Evolutionary conservation across 2,329 filamentous ascomycete species (phyloP), one percentile per base, ranked within the genome.

Genomic region (Diaporthe caulivora): DNA sequence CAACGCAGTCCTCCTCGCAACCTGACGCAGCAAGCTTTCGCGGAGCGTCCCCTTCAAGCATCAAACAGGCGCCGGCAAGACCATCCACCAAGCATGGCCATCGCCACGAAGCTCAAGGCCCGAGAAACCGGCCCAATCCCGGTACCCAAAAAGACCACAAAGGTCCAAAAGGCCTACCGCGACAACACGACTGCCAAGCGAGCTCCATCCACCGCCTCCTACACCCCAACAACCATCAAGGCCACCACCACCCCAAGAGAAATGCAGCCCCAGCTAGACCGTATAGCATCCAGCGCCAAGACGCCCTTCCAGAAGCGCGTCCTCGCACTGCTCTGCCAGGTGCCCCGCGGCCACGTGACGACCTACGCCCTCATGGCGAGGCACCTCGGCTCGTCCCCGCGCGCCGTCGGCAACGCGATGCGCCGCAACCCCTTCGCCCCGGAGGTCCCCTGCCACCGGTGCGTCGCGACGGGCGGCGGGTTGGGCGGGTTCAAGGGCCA

Each of bases 341-440:
- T 97, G 74, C 95, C 95, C 0, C 82, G 84, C 21, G 95, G 95
- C 42, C 86, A 87, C 70, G 92, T 95, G 79, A 94, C 93, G 0
- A 96, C 94, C 0, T 97, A 98, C 83, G 92, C 89, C 3, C 86
- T 92, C 1, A 85, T 97, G 70, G 91, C 95, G 0, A 86, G 86
- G 11, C 88, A 92, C 73, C 87, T 96, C 21, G 82, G 85, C 15
- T 94, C 93, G 29, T 94, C 92, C 4, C 92, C 94, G 1, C 87
- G 94, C 54, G 94, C 94, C 0, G 90, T 97, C 7, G 94, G 94
- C 21, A 94, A 93, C 74, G 94, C 94, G 1, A 86, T 97, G 79
- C 89, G 93, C 24, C 86, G 88, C 13, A 97, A 97, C 80, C 94
- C 94, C 0, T 97, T 96, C 78, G 94, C 95, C 18, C 94, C 95